Base-by-base conservation (phyloP, 163 green algal species). In the Scenedesmus sp. region DNA sequence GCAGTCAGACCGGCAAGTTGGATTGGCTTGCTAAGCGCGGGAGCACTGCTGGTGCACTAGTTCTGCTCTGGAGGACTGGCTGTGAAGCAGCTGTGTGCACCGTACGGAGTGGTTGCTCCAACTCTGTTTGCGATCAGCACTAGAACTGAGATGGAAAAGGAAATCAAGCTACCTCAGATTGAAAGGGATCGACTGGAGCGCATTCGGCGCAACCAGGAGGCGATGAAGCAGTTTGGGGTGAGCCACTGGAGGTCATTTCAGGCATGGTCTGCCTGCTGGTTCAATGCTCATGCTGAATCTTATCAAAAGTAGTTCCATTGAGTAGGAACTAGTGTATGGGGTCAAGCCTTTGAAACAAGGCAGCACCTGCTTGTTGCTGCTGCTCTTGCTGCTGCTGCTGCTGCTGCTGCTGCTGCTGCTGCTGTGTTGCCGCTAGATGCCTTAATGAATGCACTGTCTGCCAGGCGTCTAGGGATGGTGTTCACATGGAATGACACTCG, bases 181-280 rank as follows among this genome's bases (percentile, higher is more conserved):
- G 70, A 79, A 18, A 52, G 70, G 70, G 70, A 79, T 16, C 20
- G 70, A 23, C 70, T 79, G 70, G 4, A 79, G 70, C 70, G 70
- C 23, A 79, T 79, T 13, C 70, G 70, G 70, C 70, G 70, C 12
- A 79, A 79, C 5, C 70, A 79, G 6, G 70, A 79, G 70, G 70
- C 70, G 52, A 79, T 79, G 70, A 79, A 79, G 70, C 70, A 79
- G 70, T 18, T 79, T 79, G 70, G 70, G 70, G 70, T 79, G 70
- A 79, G 70, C 23, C 6, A 52, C 23, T 79, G 70, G 23, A 79
- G 23, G 23, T 6, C 70, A 52, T 46, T 46, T 46, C 34, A 46
- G 34, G 34, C 34, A 46, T 46, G 34, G 34, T 46, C 34, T 46
- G 34, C 34, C 34, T 46, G 34, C 34, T 46, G 34, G 34, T 46